Conservation (phyloP, 1,139 yeast species). For the Trichomonascaceae sp. region DNA sequence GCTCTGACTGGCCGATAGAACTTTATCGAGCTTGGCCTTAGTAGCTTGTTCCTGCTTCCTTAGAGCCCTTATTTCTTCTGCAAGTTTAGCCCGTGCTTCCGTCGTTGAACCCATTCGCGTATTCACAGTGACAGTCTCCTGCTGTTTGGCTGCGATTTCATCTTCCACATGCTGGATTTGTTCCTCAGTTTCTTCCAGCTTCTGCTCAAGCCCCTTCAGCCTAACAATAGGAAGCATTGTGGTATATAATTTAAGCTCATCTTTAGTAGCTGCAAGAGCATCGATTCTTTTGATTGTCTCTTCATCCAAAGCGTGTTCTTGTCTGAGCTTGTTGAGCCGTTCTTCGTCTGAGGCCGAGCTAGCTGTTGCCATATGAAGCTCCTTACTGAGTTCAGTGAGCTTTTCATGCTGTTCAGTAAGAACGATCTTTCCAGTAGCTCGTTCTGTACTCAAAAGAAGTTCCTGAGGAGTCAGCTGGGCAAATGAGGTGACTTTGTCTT, state of each 20-base stretch:
- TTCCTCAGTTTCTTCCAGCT: background rate
- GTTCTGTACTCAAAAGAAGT: constrained; percentile 67
- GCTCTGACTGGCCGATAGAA: constrained; percentile 12
- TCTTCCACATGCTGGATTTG: constrained; percentile 19
- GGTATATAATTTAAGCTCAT: constrained; percentile 7
- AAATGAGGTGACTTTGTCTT: constrained; percentile 90
- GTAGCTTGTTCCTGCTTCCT: background rate
- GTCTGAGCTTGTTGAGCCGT: constrained; percentile 29
- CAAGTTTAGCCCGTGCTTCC: background rate
- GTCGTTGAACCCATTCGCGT: background rate
- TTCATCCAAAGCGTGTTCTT: constrained; percentile 33
- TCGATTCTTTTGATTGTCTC: constrained; percentile 19
- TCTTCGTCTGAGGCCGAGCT: constrained; percentile 12
- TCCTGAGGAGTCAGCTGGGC: constrained; percentile 76
- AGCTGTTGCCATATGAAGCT: constrained; percentile 14
- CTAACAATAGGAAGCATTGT: constrained; percentile 5
- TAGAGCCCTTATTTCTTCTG: background rate
- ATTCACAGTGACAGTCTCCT: background rate
- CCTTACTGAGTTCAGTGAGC: constrained; percentile 48
- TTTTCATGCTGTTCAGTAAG: constrained; percentile 52
- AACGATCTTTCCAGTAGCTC: constrained; percentile 66
- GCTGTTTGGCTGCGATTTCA: background rate
- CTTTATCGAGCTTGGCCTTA: constrained; percentile 8
- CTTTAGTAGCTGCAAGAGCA: constrained; percentile 30
- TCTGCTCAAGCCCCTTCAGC: constrained; percentile 2